These are phyloP conservation scores for Gyromitra esculenta DNA, from an alignment of 2,329 filamentous ascomycete species.

Conservation along the genomic window DNA sequence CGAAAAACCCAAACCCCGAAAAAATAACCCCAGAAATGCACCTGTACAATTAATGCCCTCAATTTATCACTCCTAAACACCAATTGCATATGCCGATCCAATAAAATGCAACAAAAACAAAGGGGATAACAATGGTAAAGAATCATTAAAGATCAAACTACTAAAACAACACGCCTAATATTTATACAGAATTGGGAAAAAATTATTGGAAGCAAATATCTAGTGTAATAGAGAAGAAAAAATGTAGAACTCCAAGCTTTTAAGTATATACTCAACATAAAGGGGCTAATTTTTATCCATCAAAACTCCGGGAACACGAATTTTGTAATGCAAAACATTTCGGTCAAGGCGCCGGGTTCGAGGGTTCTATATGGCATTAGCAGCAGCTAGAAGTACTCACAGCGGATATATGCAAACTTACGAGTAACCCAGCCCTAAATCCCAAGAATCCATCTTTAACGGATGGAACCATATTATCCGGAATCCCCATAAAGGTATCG, in stretches of 20 bases:
- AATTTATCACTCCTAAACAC: conserved; percentile 36
- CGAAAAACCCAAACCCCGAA: conserved; percentile 10
- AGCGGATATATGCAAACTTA: conserved; percentile 38
- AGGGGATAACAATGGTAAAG: conserved; percentile 5
- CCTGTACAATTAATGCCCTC: conserved; percentile 36
- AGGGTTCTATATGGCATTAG: conserved; percentile 43
- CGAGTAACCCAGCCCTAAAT: conserved; percentile 52
- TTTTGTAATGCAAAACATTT: conserved; percentile 48
- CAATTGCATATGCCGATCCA: conserved; percentile 37
- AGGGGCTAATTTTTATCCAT: conserved; percentile 26
- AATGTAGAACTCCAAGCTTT: not conserved
- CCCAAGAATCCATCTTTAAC: conserved; percentile 53
- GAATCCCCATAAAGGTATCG: conserved; percentile 53
- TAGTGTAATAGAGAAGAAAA: not conserved
- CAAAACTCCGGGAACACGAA: conserved; percentile 45
- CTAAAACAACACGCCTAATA: conserved; percentile 2
- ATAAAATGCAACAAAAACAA: conserved; percentile 33
- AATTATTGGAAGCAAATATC: not conserved
- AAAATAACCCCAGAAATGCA: conserved; percentile 32
- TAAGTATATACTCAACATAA: not conserved
- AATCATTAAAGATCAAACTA: conserved; percentile 18
- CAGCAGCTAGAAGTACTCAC: not conserved
- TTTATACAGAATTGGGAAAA: conserved; percentile 18
- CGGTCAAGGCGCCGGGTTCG: conserved; percentile 50
- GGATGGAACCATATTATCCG: conserved; percentile 53